Evolutionary conservation across 1,139 yeast species (phyloP).

Genomic region (Candida buenavistaensis): DNA sequence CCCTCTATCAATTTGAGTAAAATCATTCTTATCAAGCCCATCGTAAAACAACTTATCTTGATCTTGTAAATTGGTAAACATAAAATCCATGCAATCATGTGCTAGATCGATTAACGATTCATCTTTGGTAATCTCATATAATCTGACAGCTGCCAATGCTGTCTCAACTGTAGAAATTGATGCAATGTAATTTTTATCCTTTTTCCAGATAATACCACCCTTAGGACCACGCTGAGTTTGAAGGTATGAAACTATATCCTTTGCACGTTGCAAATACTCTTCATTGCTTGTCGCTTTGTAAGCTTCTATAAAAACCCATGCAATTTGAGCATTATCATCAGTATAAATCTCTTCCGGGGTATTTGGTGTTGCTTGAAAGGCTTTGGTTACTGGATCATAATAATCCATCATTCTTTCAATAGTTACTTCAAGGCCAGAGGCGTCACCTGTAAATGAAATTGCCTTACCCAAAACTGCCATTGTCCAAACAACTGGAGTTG

Average conservation of each 20-base stretch:
- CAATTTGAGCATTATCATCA: constrained; percentile 37
- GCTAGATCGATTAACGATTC: constrained; percentile 21
- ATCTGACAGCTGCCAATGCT: constrained; percentile 34
- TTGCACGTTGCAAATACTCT: constrained; percentile 17
- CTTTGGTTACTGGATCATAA: constrained; percentile 22
- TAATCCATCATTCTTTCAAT: constrained; percentile 19
- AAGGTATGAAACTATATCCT: constrained; percentile 15
- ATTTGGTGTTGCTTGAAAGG: constrained; percentile 33
- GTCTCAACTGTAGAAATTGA: constrained; percentile 37
- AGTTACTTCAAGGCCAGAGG: constrained; percentile 14
- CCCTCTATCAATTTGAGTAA: constrained; percentile 26
- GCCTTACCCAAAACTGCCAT: constrained; percentile 30
- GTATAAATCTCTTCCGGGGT: constrained; percentile 31
- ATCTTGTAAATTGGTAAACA: constrained; percentile 29
- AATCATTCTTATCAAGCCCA: constrained; percentile 24
- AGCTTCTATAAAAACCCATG: constrained; percentile 33
- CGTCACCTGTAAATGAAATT: constrained; percentile 17
- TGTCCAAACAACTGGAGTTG: constrained; percentile 24
- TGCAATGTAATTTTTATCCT: constrained; percentile 29
- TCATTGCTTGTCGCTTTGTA: constrained; percentile 17
- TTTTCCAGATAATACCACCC: constrained; percentile 36
- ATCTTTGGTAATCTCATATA: constrained; percentile 22
- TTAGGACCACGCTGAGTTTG: constrained; percentile 18
- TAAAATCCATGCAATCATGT: constrained; percentile 23
- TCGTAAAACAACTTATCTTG: constrained; percentile 32